Conservation (phyloP, 2,329 filamentous ascomycete species). For the Sporothrix pseudoabietina region DNA sequence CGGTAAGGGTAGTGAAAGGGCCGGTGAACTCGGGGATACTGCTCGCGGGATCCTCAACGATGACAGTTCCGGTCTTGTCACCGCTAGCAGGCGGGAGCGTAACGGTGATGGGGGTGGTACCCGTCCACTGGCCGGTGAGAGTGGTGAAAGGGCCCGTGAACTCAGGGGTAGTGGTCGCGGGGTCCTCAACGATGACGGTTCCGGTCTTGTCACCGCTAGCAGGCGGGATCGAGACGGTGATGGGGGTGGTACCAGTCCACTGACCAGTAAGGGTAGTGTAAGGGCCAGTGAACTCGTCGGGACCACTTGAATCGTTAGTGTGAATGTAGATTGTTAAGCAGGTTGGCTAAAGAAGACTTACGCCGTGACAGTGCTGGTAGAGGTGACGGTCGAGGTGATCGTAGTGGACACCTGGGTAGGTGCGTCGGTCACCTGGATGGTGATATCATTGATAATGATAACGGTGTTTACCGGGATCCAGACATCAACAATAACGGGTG, state of each 20-base stretch:
- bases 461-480: constrained; percentile 31
- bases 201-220: constrained; percentile 26
- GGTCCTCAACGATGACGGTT: constrained; percentile 32
- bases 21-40: too few relatives aligned
- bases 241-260: constrained; percentile 30
- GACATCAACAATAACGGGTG: constrained; percentile 28
- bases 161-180: not conserved
- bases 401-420: constrained; percentile 32
- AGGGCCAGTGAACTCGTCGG: constrained; percentile 31
- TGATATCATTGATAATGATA: constrained; percentile 29
- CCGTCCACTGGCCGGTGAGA: constrained; percentile 28
- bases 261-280: constrained; percentile 35
- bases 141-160: constrained; percentile 30
- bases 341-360: not conserved
- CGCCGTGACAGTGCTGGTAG: constrained; percentile 30
- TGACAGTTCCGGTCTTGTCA: constrained; percentile 30
- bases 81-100: constrained; percentile 29
- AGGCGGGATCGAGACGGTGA: constrained; percentile 32
- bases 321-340: not conserved
- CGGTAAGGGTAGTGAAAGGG: constrained; percentile 30
- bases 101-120: constrained; percentile 22
- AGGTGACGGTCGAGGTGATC: constrained; percentile 29
- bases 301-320: not conserved
- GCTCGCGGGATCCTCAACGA: constrained; percentile 22
- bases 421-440: constrained; percentile 32